phyloP scores from a whole-genome alignment of 371 early-diverging fungal species.

The Mortierella sp. region DNA sequence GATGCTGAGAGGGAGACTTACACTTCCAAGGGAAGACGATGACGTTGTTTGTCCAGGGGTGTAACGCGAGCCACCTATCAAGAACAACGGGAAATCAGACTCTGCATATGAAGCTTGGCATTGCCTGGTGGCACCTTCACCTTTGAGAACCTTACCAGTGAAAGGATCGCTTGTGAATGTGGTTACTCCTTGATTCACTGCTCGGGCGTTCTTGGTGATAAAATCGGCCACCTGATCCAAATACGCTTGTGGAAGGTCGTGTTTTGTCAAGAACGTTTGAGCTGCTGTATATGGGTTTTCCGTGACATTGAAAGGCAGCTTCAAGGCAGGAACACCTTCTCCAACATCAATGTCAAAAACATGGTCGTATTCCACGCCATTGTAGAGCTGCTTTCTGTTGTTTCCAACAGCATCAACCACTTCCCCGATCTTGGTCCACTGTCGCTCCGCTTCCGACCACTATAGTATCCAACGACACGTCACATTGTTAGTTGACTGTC shows the following conservation, averaged over 20 bases:
- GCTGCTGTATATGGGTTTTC: constrained; percentile 96
- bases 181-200: constrained; percentile 60
- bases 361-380: constrained; percentile 95
- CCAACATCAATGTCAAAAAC: constrained; percentile 97
- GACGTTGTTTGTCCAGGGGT: constrained; percentile 25
- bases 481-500: background rate
- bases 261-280: constrained; percentile 83
- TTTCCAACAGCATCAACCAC: constrained; percentile 92
- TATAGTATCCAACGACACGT: constrained; percentile 28
- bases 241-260: constrained; percentile 85
- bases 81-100: background rate
- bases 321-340: constrained; percentile 81
- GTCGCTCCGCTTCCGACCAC: constrained; percentile 74
- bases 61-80: constrained; percentile 42
- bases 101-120: background rate
- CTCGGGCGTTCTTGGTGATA: constrained; percentile 87
- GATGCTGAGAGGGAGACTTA: background rate
- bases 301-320: constrained; percentile 93
- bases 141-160: constrained; percentile 55
- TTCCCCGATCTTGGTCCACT: constrained; percentile 94
- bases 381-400: constrained; percentile 77
- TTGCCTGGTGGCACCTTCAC: too few species aligned
- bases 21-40: constrained; percentile 22
- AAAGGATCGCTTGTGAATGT: constrained; percentile 73
- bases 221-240: constrained; percentile 95